Base-by-base conservation (phyloP, 768 basidiomycete genomes). In the Kwoniella heveanensis region DNA sequence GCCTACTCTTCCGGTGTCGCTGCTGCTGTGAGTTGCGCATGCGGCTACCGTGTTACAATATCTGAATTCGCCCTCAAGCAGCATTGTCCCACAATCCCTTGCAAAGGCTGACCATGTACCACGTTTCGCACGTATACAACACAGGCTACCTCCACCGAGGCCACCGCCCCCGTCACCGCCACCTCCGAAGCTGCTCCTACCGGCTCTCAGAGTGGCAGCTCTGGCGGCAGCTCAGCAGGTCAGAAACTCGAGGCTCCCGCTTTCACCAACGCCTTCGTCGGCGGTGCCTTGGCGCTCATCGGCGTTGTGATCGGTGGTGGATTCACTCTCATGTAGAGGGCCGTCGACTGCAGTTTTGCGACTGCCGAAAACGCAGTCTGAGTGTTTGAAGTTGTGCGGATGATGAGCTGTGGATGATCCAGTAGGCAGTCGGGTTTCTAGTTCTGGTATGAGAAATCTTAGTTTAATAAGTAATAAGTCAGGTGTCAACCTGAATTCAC, bases 71-170 rank as follows among this genome's bases (percentile, higher is more conserved):
- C n/a, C n/a, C n/a, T n/a, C n/a, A n/a, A n/a, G n/a, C 25, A 48
- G 10, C 10, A 19, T 39, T 57, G 2, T 46, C n/a, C 56, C 19
- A 21, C 1, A 32, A n/a, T 57, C 26, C n/a, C 15, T 55, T 39
- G n/a, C n/a, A n/a, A n/a, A 30, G 3, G 54, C n/a, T 39, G 29
- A 32, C 19, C 5, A 32, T 24, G n/a, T n/a, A n/a, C n/a, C n/a
- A n/a, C n/a, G n/a, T 32, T 54, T 72, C 32, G 6, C 13, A 36
- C 13, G 32, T 17, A 44, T 44, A 64, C 21, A 69, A 73, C 0
- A 78, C 78, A 64, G 27, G 71, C 75, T 0, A 78, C 78, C 59
- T 64, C 54, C 2, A 70, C 69, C 44, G 69, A 69, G 21, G 60
- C 70, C 52, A 64, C 58, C 21, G 56, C 57, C n/a, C 61, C 66